These are phyloP conservation scores for Acanthamoeba polyphaga DNA, from an alignment of 208 protist genomes.

Conservation along the genomic window DNA sequence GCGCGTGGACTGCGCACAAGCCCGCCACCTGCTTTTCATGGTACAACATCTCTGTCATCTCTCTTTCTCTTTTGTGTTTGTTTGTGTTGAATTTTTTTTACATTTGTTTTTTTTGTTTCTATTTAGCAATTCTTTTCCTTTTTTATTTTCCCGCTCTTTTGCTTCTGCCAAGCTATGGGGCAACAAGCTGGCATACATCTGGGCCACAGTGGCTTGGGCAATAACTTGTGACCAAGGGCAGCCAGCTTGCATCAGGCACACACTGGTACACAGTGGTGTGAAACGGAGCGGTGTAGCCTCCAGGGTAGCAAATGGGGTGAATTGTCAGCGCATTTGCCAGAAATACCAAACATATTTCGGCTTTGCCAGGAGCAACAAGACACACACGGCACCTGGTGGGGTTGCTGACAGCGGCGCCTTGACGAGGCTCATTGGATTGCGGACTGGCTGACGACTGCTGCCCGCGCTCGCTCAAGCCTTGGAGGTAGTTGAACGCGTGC, in stretches of 20 bases:
- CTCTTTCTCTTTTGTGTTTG: neutral
- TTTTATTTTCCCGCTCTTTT: neutral
- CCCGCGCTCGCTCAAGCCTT: too few species aligned
- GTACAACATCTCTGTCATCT: constrained; percentile 51
- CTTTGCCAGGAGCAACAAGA: neutral
- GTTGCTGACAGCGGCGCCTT: too few species aligned
- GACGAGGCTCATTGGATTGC: too few species aligned
- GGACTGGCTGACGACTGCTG: too few species aligned
- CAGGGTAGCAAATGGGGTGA: neutral
- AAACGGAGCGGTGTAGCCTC: too few species aligned
- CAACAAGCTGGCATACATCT: too few species aligned
- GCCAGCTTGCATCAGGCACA: neutral
- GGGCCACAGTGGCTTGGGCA: too few species aligned
- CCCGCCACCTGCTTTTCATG: constrained; percentile 76
- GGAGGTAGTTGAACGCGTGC: too few species aligned
- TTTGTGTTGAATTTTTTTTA: neutral
- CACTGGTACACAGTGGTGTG: too few species aligned
- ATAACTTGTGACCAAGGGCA: too few species aligned
- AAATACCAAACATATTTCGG: neutral
- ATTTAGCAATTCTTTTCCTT: neutral
- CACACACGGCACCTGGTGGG: too few species aligned
- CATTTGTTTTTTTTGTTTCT: neutral
- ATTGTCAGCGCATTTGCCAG: neutral
- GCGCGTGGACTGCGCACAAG: constrained; percentile 73
- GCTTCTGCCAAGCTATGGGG: neutral